Evolutionary conservation across 345 rosid species (phyloP).

Genomic region (Leavenworthia alabamica): DNA sequence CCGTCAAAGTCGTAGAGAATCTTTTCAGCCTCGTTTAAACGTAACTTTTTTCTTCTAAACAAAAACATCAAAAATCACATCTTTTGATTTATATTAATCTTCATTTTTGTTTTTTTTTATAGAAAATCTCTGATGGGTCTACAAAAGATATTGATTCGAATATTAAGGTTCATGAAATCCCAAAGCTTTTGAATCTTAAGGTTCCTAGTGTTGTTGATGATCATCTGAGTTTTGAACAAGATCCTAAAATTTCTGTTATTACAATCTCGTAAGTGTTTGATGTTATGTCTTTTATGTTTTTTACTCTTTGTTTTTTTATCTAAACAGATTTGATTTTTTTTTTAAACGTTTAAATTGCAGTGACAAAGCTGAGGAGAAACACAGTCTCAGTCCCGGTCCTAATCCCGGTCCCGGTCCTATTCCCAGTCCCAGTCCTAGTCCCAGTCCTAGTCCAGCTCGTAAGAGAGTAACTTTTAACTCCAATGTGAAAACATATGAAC

Average conservation of each 20-base stretch:
- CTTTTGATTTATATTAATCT: not conserved
- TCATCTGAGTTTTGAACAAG: constrained; percentile 18
- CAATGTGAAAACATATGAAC: constrained; percentile 63
- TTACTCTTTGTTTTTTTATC: not conserved
- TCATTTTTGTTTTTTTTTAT: not conserved
- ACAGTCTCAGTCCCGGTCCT: not conserved
- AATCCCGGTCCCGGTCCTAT: constrained; percentile 30
- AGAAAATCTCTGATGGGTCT: constrained; percentile 24
- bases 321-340: not conserved
- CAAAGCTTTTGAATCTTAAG: not conserved
- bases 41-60: constrained; percentile 29
- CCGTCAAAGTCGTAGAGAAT: constrained; percentile 41
- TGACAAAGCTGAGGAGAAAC: constrained; percentile 40
- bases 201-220: not conserved
- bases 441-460: constrained; percentile 29
- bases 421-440: not conserved
- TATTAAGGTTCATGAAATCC: constrained; percentile 1
- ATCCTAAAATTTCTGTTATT: constrained; percentile 24
- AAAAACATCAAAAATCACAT: not conserved
- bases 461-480: constrained; percentile 81
- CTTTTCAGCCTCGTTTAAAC: constrained; percentile 46
- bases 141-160: not conserved
- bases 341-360: not conserved
- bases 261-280: constrained; percentile 41
- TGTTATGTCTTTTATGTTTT: not conserved